Base-by-base conservation (phyloP, 495 filamentous ascomycete species). In the Trichoderma reesei region DNA sequence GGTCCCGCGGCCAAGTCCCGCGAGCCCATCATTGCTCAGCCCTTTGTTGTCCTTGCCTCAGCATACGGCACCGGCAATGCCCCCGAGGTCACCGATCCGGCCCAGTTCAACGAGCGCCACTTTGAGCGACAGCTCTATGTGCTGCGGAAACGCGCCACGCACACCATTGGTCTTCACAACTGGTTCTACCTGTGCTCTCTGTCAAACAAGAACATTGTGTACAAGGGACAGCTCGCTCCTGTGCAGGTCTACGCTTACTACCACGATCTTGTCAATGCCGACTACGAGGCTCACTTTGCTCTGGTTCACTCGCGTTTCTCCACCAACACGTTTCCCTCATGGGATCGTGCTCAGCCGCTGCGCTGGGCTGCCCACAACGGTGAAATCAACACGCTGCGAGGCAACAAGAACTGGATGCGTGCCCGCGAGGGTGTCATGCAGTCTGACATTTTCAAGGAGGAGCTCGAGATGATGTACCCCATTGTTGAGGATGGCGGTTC, bases 361-460 rank as follows among this genome's bases (percentile, higher is more conserved):
- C 86, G 94, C 73, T 98, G 93, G 95, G 92, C 92, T 60, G 94
- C 94, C 72, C 94, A 99, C 80, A 99, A 99, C 71, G 94, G 94
- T 88, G 94, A 99, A 76, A 98, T 99, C 68, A 99, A 99, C 74
- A 99, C 94, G 3, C 80, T 99, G 67, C 89, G 94, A 69, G 94
- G 94, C 60, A 99, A 99, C 80, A 99, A 99, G 83, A 99, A 99
- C 79, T 99, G 95, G 94, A 99, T 99, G 94, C 86, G 94, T 64
- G 93, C 94, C 61, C 88, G 94, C 72, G 94, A 99, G 74, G 95
- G 94, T 75, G 89, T 96, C 62, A 89, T 99, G 81, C 88, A 90
- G 70, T 98, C 95, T 6, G 86, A 90, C 48, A 83, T 96, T 63
- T 98, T 99, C 70, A 90, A 90, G 60, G 92, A 96, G 37, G 92